phyloP scores from a whole-genome alignment of 2,329 filamentous ascomycete genomes.

The Diaporthe nobilis region DNA sequence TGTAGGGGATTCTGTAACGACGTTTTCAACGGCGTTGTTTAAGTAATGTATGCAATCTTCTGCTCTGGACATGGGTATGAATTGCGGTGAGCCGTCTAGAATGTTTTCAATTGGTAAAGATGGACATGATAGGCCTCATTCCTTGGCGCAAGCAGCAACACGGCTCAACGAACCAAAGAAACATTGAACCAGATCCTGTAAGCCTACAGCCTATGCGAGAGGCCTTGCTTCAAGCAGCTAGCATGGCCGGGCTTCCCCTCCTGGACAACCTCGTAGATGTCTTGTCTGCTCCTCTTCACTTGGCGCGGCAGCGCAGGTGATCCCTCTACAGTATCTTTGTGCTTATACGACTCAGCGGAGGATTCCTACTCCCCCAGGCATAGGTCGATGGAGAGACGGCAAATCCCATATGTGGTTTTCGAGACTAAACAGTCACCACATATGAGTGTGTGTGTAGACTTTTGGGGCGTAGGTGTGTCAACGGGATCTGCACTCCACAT shows the following conservation, averaged over 20 bases:
- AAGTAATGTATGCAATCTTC: background rate
- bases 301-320: background rate
- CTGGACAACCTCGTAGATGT: background rate
- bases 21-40: background rate
- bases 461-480: background rate
- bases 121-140: background rate
- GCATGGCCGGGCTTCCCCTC: background rate
- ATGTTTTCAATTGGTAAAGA: background rate
- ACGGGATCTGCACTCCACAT: constrained; percentile 2
- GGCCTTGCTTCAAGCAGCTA: background rate
- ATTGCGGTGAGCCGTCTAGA: background rate
- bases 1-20: background rate
- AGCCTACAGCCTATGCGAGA: constrained; percentile 1
- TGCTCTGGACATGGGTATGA: too few relatives aligned
- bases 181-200: background rate
- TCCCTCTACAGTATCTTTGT: background rate
- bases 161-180: background rate
- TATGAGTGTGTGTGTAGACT: background rate
- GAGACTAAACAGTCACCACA: background rate
- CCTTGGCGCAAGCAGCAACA: background rate
- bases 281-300: background rate
- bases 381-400: background rate
- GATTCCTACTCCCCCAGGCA: background rate
- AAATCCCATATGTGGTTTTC: background rate
- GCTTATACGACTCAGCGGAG: background rate